Conservation (phyloP, 768 basidiomycete species). For the Russula ochroleuca region DNA sequence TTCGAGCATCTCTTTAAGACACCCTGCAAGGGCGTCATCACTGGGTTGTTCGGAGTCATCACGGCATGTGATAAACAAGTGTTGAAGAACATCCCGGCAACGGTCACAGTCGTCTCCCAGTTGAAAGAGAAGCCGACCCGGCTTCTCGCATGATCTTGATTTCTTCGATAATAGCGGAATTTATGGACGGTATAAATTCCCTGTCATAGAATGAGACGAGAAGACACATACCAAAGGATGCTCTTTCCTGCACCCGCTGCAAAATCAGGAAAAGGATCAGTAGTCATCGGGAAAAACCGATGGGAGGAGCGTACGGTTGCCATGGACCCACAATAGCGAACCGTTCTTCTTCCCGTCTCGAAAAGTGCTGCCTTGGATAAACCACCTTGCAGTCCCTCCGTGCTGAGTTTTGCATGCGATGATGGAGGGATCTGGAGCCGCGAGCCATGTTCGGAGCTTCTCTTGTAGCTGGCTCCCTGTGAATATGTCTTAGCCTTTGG, state of each 20-base stretch:
- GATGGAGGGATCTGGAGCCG: constrained; percentile 16
- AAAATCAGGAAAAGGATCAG: not conserved
- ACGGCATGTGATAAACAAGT: not conserved
- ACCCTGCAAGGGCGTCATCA: not conserved
- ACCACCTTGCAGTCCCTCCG: constrained; percentile 2
- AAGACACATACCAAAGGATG: constrained; percentile 2
- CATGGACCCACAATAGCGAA: constrained; percentile 7
- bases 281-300: too few species aligned
- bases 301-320: not conserved
- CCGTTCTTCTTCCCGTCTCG: not conserved
- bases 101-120: not conserved
- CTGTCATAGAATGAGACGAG: too few species aligned
- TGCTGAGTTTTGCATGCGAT: not conserved
- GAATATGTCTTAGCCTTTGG: not conserved
- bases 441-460: not conserved
- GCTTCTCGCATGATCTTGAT: not conserved
- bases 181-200: not conserved
- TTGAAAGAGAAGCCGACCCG: not conserved
- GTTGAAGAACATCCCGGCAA: not conserved
- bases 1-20: not conserved
- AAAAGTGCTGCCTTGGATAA: not conserved
- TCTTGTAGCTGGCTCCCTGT: not conserved
- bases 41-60: not conserved
- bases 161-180: not conserved
- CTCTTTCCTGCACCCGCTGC: constrained; percentile 7